Percentiles rank a stretch among this genome's conserved stretches.
phyloP scores from a whole-genome alignment of 306 rosid genomes.

The Coriaria nepalensis region DNA sequence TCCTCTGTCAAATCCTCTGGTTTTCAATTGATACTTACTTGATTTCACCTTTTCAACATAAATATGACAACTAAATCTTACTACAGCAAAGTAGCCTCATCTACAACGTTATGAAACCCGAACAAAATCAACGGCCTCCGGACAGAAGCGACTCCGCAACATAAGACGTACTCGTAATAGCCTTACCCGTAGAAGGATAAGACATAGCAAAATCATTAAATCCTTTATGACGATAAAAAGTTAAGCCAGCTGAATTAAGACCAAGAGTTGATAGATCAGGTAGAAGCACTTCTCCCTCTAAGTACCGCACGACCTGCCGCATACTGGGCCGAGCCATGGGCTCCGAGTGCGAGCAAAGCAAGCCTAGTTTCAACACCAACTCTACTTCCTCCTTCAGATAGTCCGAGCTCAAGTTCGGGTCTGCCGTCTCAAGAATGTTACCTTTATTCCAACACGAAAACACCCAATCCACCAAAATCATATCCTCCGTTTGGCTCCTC shows the following conservation, averaged over 20 bases:
- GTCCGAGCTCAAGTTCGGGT: slow-evolving; percentile 25
- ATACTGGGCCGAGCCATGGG: slow-evolving; percentile 44
- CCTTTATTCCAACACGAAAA: slow-evolving; percentile 28
- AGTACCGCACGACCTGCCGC: slow-evolving; percentile 38
- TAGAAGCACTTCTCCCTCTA: slow-evolving; percentile 22
- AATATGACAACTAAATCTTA: no score
- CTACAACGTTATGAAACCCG: no score
- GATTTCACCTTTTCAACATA: no score
- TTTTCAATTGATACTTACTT: no score
- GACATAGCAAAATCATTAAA: slow-evolving; percentile 26
- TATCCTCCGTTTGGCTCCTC: slow-evolving; percentile 14
- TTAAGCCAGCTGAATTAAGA: slow-evolving; percentile 21
- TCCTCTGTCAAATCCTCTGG: no score
- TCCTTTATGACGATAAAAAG: slow-evolving; percentile 11
- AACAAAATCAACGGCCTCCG: slow-evolving; percentile 28
- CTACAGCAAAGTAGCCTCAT: no score
- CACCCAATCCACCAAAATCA: slow-evolving; percentile 46
- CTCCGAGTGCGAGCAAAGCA: slow-evolving; percentile 37
- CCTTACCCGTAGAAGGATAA: slow-evolving; percentile 22
- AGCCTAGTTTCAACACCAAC: slow-evolving; percentile 44
- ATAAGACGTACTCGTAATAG: slow-evolving; percentile 18
- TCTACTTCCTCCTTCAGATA: slow-evolving; percentile 28
- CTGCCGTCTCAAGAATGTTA: slow-evolving; percentile 34
- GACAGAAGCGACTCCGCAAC: slow-evolving; percentile 35
- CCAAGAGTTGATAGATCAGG: slow-evolving; percentile 17